Conservation (phyloP, 1,139 yeast species). For the Eremothecium sinecaudum region DNA sequence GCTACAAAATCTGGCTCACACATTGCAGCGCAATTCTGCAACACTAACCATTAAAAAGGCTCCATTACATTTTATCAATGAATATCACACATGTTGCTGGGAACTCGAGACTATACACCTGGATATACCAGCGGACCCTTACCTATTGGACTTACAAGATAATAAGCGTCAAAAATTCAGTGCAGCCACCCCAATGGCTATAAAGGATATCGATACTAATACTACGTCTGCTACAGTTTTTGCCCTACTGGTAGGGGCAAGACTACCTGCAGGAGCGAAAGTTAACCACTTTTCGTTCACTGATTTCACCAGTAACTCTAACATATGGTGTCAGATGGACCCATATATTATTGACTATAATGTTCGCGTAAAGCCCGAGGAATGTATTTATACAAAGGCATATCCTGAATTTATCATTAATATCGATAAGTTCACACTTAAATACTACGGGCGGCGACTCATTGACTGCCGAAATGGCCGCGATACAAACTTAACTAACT, state of each 20-base stretch:
- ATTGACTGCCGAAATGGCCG: constrained; percentile 12
- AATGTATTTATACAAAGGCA: constrained; percentile 3
- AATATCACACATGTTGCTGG: constrained; percentile 1
- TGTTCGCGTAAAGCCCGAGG: background rate
- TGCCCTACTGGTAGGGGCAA: constrained; percentile 10
- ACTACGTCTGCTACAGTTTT: constrained; percentile 6
- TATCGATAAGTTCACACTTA: constrained; percentile 1
- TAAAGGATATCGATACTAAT: background rate
- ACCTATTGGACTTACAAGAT: background rate
- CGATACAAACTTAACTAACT: constrained; percentile 17
- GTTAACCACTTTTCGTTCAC: constrained; percentile 10
- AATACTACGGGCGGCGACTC: background rate
- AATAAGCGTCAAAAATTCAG: background rate
- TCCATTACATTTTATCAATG: constrained; percentile 1
- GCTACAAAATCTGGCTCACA: background rate
- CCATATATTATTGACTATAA: constrained; percentile 2
- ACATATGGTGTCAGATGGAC: constrained; percentile 1
- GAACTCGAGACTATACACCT: background rate
- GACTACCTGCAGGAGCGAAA: constrained; percentile 5
- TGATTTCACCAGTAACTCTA: constrained; percentile 10
- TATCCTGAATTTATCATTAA: constrained; percentile 2
- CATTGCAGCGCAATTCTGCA: background rate
- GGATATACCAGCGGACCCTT: background rate
- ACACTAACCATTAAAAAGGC: background rate
- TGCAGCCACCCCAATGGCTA: background rate